Evolutionary conservation across 306 rosid species (phyloP), one percentile per base, ranked within the genome.

Genomic region (Fragaria nilgerrensis): DNA sequence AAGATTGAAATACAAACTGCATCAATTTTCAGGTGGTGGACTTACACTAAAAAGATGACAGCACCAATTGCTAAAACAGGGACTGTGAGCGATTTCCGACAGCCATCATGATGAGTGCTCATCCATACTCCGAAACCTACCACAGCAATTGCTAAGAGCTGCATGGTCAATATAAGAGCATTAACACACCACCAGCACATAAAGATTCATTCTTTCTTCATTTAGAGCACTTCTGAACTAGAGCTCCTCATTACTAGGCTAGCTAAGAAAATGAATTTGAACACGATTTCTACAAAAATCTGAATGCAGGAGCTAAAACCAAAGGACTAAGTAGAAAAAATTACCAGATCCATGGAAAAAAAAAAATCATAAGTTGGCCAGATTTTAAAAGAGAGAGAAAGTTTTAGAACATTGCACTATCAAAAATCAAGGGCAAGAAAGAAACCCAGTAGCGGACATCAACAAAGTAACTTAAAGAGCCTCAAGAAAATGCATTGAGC

Each of bases 101-200:
- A 95, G 65, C 88, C 83, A 55, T 95, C 97, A 22, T 89, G 96
- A 80, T 88, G 97, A 71, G 87, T 79, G 81, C 92, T 91, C 96
- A 95, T 90, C 97, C 97, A 95, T 70, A 92, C 82, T 72, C 97
- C 98, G 85, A 92, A 95, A 72, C 86, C 81, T 78, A 92, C 82
- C 19, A 95, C 97, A 61, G 69, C 88, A 36, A 89, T 75, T 65
- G 97, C 91, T 73, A 92, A 84, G 78, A 95, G 83, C 98, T 95
- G 90, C 84, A 76, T 71, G 72, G 78, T 20, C 29, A 74, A 64
- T 65, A 69, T 34, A 65, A 73, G 43, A 82, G 56, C 62, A 72
- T 25, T 50, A 68, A 37, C 52, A 19, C 12, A 41, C 6, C 56
- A 55, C 79, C 61, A 36, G 6, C 19, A 45, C 43, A 61, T 34